These are phyloP conservation scores for Silybum marianum DNA, from an alignment of 129 eudicot genomes.

Conservation along the genomic window DNA sequence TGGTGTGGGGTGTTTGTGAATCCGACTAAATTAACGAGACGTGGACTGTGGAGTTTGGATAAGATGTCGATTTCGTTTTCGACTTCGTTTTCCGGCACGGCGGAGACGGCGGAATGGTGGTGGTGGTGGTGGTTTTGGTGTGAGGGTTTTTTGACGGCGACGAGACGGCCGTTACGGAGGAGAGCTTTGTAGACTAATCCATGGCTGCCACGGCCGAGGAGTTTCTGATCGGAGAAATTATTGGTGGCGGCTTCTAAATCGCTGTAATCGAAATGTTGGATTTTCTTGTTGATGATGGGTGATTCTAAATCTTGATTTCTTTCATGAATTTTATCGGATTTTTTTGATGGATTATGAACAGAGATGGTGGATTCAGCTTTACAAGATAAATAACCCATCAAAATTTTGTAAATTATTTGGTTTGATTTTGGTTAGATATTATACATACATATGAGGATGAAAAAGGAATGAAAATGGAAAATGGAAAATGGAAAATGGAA, in stretches of 20 bases:
- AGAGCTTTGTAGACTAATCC: conserved; percentile 91
- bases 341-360: conserved; percentile 40
- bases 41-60: conserved; percentile 63
- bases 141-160: conserved; percentile 81
- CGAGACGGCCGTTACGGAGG: conserved; percentile 73
- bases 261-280: conserved; percentile 65
- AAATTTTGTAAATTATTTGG: neutral
- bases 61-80: conserved; percentile 79
- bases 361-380: conserved; percentile 66
- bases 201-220: conserved; percentile 90
- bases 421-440: neutral
- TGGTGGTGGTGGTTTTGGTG: conserved; percentile 20
- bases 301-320: neutral
- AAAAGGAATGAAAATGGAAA: neutral
- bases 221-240: conserved; percentile 72
- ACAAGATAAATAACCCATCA: conserved; percentile 79
- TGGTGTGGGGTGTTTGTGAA: conserved; percentile 47
- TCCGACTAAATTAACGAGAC: conserved; percentile 79
- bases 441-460: conserved; percentile 1
- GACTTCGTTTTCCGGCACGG: conserved; percentile 51
- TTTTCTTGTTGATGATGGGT: conserved; percentile 35
- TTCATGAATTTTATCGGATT: conserved; percentile 12
- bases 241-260: conserved; percentile 82
- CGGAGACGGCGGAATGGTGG: conserved; percentile 18
- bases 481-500: neutral